These are phyloP conservation scores for Sisymbrium altissimum DNA, from an alignment of 345 rosid genomes.

Conservation along the genomic window DNA sequence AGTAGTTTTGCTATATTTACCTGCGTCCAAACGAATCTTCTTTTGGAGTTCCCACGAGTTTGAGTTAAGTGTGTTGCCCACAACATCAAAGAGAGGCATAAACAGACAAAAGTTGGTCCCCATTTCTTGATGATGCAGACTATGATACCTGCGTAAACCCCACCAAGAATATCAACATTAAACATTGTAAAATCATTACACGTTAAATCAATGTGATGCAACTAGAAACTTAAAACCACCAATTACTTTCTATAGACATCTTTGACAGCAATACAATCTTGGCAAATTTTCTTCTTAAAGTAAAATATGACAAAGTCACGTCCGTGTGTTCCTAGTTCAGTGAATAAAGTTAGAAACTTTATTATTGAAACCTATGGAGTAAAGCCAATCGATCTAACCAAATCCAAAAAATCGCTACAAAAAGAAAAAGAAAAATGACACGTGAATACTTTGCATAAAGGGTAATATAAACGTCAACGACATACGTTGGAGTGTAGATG, in stretches of 20 bases:
- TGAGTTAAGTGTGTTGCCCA: conserved; percentile 65
- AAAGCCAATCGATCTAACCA: conserved; percentile 5
- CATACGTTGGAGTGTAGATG: conserved; percentile 83
- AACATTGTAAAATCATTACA: not conserved
- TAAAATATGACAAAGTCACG: conserved; percentile 17
- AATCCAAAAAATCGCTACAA: not conserved
- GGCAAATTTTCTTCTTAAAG: conserved; percentile 1
- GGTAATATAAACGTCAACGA: conserved; percentile 9
- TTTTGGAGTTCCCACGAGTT: conserved; percentile 75
- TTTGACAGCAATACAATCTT: conserved; percentile 7
- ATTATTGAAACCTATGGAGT: not conserved
- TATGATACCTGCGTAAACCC: conserved; percentile 64
- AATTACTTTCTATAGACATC: conserved; percentile 8
- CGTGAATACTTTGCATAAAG: not conserved
- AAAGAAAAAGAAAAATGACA: not conserved
- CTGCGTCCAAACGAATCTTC: conserved; percentile 44
- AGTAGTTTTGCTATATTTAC: conserved; percentile 26
- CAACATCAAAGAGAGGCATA: conserved; percentile 86
- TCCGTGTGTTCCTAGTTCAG: conserved; percentile 20
- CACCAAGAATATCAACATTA: conserved; percentile 10
- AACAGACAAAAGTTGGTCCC: conserved; percentile 88
- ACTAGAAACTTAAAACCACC: not conserved
- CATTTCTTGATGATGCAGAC: conserved; percentile 74
- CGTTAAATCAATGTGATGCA: not conserved
- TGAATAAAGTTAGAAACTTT: conserved; percentile 3